phyloP scores from a whole-genome alignment of 331 rosid species.

The Quercus tomentella region DNA sequence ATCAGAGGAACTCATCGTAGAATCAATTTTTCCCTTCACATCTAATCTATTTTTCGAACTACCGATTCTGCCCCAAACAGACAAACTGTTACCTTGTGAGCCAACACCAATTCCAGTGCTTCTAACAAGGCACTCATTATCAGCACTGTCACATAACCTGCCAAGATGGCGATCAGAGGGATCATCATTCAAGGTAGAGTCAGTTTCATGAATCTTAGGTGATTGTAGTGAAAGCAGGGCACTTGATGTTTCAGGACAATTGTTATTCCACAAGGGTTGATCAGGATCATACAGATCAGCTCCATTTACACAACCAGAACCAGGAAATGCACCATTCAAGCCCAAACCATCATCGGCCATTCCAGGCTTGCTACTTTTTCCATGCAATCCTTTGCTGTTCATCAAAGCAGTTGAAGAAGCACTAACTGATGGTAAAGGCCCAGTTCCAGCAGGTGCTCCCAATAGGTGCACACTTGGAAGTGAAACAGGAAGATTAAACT shows the following conservation, averaged over 20 bases:
- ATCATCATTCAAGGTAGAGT: conserved; percentile 53
- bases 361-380: conserved; percentile 53
- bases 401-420: conserved; percentile 54
- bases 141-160: conserved; percentile 38
- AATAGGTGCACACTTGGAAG: conserved; percentile 76
- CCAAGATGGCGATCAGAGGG: conserved; percentile 38
- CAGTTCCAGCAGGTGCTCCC: conserved; percentile 72
- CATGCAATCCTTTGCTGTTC: conserved; percentile 64
- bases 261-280: conserved; percentile 97
- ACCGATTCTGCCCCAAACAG: conserved; percentile 92
- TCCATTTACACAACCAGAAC: conserved; percentile 58
- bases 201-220: conserved; percentile 72
- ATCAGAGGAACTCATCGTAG: conserved; percentile 44
- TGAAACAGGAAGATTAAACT: conserved; percentile 96
- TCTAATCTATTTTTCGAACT: conserved; percentile 66
- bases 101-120: conserved; percentile 43
- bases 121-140: conserved; percentile 56
- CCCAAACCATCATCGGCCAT: conserved; percentile 63
- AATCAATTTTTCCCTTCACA: conserved; percentile 54
- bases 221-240: conserved; percentile 54
- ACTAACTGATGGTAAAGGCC: conserved; percentile 63
- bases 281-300: conserved; percentile 98
- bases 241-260: conserved; percentile 70
- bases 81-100: conserved; percentile 52
- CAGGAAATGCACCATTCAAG: conserved; percentile 64